Evolutionary conservation across 1,284 basidiomycete genomes (phyloP).

Genomic region (Coriolopsis trogii): DNA sequence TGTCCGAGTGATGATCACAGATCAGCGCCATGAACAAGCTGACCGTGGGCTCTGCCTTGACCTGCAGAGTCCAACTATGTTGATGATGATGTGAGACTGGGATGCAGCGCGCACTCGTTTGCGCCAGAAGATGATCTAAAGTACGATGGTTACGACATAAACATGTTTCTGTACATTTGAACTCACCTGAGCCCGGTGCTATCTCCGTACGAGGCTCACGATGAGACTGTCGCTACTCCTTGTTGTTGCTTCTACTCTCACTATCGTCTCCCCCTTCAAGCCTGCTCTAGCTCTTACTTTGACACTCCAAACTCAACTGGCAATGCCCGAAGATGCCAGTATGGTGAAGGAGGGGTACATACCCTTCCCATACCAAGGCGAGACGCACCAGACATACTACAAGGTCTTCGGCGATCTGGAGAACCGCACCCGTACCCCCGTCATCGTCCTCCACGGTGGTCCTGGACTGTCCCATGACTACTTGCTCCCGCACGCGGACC

Average conservation of each 20-base stretch:
- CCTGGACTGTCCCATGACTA: constrained; percentile 31
- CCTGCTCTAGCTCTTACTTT: not conserved
- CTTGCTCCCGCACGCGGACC: constrained; percentile 27
- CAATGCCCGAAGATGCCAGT: not conserved
- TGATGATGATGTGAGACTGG: not conserved
- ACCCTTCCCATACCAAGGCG: constrained; percentile 28
- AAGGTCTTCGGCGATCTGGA: constrained; percentile 20
- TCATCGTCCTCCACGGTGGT: constrained; percentile 28
- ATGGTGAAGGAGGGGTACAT: constrained; percentile 10
- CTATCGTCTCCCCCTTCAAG: not conserved
- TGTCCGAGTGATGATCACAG: no score
- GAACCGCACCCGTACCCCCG: constrained; percentile 15
- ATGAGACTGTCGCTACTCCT: no score
- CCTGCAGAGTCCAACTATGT: no score
- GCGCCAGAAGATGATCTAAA: not conserved
- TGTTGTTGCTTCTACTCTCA: not conserved
- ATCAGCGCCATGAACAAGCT: no score
- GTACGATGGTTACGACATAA: not conserved
- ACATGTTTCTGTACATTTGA: no score
- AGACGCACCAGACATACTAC: constrained; percentile 25
- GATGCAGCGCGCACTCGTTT: not conserved
- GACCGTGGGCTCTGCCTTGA: no score
- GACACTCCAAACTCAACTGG: not conserved
- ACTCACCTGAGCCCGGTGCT: no score
- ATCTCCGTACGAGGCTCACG: no score